Evolutionary conservation across 2,329 filamentous ascomycete genomes (phyloP), one percentile per base, ranked within the genome.

Genomic region (Penicillium corylophilum): DNA sequence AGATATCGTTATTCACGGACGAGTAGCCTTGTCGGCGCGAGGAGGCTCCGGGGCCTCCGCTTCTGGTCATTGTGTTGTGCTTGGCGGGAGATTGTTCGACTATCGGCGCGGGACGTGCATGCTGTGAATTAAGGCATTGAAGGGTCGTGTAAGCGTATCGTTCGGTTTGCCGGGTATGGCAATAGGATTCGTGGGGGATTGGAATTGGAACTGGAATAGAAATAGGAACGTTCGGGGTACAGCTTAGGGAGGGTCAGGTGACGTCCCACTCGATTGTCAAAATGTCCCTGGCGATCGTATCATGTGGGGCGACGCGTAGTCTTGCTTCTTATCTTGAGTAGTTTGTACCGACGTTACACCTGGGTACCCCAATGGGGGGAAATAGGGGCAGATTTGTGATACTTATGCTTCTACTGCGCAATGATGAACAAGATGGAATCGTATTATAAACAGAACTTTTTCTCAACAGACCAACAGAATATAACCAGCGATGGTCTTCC

Each of bases 361-460:
- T n/a, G n/a, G n/a, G n/a, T n/a, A n/a, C 16, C 20, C 9, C 2
- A 13, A 6, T 38, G 15, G 35, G 9, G 9, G 3, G 10, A 38
- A 7, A 22, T 8, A 28, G 26, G 26, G 26, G 26, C 5, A 28
- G 26, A 3, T 5, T 28, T 10, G 26, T 28, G 9, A 8, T 8
- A 28, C 26, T 9, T n/a, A 13, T 29, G 15, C 28, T 16, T 18
- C 15, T 8, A 4, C 15, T 36, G 7, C 4, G 9, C 2, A 16
- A 2, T 9, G 16, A 20, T 36, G 18, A 16, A 36, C 18, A 38
- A 38, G 16, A 24, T 23, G 18, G 15, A 28, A 45, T 50, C 24
- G 31, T 46, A 46, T 41, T 46, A 46, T 35, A 46, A 45, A 46
- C 36, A 42, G 26, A 51, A 54, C 55, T 58, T 58, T 58, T 58